A percentile compares a stretch with the other conserved stretches of the same genome.
phyloP scores from a whole-genome alignment of 495 filamentous ascomycete genomes.

The Hypoxylon crocopeplum region DNA sequence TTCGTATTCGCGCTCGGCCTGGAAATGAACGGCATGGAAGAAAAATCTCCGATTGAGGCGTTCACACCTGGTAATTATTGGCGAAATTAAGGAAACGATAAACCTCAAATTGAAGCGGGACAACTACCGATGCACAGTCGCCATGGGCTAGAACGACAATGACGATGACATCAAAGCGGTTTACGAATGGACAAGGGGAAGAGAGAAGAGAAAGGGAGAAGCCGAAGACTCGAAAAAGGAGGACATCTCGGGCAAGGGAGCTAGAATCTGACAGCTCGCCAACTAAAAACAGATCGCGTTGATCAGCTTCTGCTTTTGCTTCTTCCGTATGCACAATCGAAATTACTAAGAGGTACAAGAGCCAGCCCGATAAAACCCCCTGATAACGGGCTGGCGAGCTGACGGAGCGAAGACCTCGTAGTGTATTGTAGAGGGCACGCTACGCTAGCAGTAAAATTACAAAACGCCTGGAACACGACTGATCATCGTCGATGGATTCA shows the following conservation, averaged over 20 bases:
- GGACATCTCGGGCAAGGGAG: slow-evolving; percentile 6
- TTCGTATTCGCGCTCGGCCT: background rate
- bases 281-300: background rate
- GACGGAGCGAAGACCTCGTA: slow-evolving; percentile 6
- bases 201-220: background rate
- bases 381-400: background rate
- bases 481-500: too few species aligned
- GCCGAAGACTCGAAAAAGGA: background rate
- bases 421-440: background rate
- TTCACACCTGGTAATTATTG: background rate
- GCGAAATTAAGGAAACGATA: background rate
- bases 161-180: background rate
- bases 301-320: slow-evolving; percentile 3
- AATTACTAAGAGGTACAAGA: slow-evolving; percentile 14
- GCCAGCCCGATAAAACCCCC: background rate
- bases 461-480: too few species aligned
- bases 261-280: background rate
- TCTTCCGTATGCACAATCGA: slow-evolving; percentile 14
- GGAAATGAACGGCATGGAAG: background rate
- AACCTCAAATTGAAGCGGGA: too few species aligned
- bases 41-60: background rate
- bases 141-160: background rate
- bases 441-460: too few species aligned
- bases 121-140: background rate
- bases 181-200: background rate